Conservation (phyloP, 352 stramenopile species). For the Phytophthora quininea region DNA sequence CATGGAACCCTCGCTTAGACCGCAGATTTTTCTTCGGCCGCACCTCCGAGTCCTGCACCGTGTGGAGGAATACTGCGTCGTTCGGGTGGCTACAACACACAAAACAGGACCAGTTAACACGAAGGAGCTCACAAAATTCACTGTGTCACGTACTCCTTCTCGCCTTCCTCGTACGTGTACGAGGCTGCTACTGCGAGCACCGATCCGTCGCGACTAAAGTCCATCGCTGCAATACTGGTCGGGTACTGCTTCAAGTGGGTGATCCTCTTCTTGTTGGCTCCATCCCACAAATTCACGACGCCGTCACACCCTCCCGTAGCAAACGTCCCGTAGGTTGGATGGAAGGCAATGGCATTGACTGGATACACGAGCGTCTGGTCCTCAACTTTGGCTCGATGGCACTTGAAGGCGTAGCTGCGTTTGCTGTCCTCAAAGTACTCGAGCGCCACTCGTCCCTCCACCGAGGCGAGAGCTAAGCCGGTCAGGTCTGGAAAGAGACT, state of each 20-base stretch:
- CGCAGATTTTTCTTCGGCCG: constrained; percentile 69
- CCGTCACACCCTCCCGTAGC: constrained; percentile 96
- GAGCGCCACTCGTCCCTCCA: constrained; percentile 97
- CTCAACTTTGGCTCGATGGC: constrained; percentile 92
- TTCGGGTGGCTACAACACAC: constrained; percentile 79
- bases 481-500: constrained; percentile 68
- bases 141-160: constrained; percentile 87
- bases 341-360: constrained; percentile 97
- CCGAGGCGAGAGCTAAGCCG: constrained; percentile 93
- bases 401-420: constrained; percentile 98
- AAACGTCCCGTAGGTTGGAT: constrained; percentile 94
- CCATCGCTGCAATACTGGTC: constrained; percentile 91
- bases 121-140: neutral
- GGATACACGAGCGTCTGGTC: constrained; percentile 91
- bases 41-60: constrained; percentile 89
- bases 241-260: constrained; percentile 83
- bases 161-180: constrained; percentile 98
- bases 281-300: constrained; percentile 94
- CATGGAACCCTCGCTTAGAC: too few relatives aligned
- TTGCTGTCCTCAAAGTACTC: constrained; percentile 93
- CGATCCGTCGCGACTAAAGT: constrained; percentile 94
- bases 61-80: constrained; percentile 94
- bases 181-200: constrained; percentile 94
- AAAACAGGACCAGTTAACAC: constrained; percentile 8
- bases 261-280: constrained; percentile 95